Conservation (phyloP, 2,329 filamentous ascomycete genomes). For the Cytospora paraplurivora region DNA sequence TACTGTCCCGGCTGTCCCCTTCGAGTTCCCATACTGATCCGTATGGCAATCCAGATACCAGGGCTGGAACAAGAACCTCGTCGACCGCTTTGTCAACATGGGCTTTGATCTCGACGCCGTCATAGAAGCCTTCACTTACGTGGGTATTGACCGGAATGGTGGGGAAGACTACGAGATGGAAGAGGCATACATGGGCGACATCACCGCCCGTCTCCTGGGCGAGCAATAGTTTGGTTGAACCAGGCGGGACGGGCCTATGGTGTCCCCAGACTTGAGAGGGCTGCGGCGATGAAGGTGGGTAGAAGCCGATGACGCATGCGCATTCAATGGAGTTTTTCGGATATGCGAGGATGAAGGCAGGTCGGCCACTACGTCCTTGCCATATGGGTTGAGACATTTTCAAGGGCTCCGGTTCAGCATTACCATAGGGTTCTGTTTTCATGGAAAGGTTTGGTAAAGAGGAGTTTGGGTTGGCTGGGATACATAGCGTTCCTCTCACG, state of each 20-base stretch:
- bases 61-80: conserved; percentile 82
- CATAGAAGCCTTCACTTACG: conserved; percentile 77
- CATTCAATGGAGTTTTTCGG: conserved; percentile 22
- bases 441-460: neutral
- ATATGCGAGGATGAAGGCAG: conserved; percentile 11
- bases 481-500: conserved; percentile 1
- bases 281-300: neutral
- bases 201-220: conserved; percentile 81
- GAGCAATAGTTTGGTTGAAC: conserved; percentile 57
- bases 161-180: conserved; percentile 86
- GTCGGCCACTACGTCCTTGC: conserved; percentile 6
- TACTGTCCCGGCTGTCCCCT: no score
- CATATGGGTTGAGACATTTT: conserved; percentile 5
- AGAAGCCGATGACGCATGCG: conserved; percentile 3
- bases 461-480: neutral
- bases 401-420: conserved; percentile 12
- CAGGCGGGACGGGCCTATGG: neutral
- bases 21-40: conserved; percentile 17
- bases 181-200: conserved; percentile 86
- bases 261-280: neutral
- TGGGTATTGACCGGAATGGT: conserved; percentile 77
- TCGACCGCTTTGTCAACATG: conserved; percentile 86
- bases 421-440: conserved; percentile 16
- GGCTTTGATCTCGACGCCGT: conserved; percentile 88
- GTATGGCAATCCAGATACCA: conserved; percentile 62